Evolutionary conservation across 306 rosid genomes (phyloP), one percentile per base, ranked within the genome.

Genomic region (Hippophae gyantsensis): DNA sequence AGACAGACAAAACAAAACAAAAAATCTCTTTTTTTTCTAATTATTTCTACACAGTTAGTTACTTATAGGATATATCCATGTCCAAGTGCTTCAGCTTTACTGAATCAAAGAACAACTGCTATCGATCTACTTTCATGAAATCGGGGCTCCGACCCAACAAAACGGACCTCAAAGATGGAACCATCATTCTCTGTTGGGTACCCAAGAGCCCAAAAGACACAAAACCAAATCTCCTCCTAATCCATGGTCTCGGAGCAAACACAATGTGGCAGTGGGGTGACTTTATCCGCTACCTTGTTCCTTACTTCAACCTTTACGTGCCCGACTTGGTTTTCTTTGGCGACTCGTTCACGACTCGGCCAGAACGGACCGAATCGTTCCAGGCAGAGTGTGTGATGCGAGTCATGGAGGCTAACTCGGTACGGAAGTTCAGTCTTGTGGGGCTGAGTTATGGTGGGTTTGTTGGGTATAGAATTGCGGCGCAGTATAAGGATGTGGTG

Each of bases 381-480:
- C 97, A 90, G 63, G 94, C 94, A 13, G 78, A 84, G 78, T 84
- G 97, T 70, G 61, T 90, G 67, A 76, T 79, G 85, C 77, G 78
- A 25, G 77, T 76, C 18, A 72, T 86, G 94, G 86, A 84, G 75
- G 84, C 74, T 49, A 62, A 82, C 55, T 57, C 81, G 12, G 94
- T 77, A 10, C 7, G 18, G 60, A 72, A 54, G 61, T 18, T 90
- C 71, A 75, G 71, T 44, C 13, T 87, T 48, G 94, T 81, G 65
- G 97, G 94, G 71, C 69, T 87, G 46, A 90, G 97, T 68, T 90
- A 90, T 56, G 95, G 95, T 1, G 97, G 95, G 8, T 84, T 86
- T 12, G 94, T 87, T 0, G 97, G 72, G 18, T 90, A 90, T 61
- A 73, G 81, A 13, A 13, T 87, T 66, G 87, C 89, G 14, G 90